Evolutionary conservation across 2,329 filamentous ascomycete species (phyloP).

Genomic region (Diplodia mutila): DNA sequence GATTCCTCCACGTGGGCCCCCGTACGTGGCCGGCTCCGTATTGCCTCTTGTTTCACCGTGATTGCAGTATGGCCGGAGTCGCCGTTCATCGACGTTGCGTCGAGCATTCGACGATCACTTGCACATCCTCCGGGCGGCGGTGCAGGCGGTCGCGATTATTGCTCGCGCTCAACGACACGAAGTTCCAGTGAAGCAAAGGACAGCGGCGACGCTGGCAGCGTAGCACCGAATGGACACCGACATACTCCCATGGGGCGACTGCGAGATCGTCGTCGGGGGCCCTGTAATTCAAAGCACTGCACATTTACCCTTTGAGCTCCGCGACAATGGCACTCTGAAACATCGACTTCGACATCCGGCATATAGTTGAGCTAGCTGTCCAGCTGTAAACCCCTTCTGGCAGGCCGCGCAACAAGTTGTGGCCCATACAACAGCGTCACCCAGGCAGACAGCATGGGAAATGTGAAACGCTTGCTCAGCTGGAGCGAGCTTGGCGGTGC

Average conservation of each 20-base stretch:
- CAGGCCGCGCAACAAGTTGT: background rate
- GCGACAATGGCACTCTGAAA: constrained; percentile 2
- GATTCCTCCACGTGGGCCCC: background rate
- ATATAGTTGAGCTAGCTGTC: background rate
- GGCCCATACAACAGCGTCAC: constrained; percentile 5
- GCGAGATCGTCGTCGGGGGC: background rate
- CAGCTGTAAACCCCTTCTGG: background rate
- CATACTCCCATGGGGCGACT: background rate
- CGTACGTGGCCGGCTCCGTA: background rate
- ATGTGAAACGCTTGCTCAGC: constrained; percentile 15
- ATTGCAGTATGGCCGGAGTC: background rate
- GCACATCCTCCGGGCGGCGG: constrained; percentile 22
- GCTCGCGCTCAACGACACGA: background rate
- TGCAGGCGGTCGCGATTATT: constrained; percentile 3
- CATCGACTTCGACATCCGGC: background rate
- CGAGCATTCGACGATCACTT: constrained; percentile 3
- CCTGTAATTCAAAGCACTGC: background rate
- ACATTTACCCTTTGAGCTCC: background rate
- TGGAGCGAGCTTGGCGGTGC: constrained; percentile 6
- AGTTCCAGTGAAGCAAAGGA: background rate
- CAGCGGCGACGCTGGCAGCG: background rate
- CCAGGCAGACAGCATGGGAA: constrained; percentile 1
- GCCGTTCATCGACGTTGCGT: background rate
- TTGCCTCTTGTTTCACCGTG: constrained; percentile 9
- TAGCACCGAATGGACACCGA: constrained; percentile 1